Evolutionary conservation across 768 basidiomycete species (phyloP).

Genomic region (Kwoniella europaea): DNA sequence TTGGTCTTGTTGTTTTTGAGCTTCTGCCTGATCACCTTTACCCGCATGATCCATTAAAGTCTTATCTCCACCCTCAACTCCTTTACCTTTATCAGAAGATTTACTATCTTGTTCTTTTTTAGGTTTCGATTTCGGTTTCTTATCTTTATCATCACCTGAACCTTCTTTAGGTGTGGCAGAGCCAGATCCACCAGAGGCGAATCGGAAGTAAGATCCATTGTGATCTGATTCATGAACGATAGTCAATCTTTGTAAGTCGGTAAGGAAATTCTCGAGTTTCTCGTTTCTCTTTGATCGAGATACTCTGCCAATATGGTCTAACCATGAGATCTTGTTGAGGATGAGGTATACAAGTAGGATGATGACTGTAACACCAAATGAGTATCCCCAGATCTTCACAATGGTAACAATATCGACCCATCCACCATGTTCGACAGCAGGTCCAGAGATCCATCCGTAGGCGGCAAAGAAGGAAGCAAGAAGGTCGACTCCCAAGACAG

Average conservation of each 20-base stretch:
- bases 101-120: slow-evolving; percentile 6
- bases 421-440: slow-evolving; percentile 26
- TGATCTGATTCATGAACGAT: slow-evolving; percentile 59
- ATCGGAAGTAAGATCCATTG: slow-evolving; percentile 36
- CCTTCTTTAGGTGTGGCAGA: slow-evolving; percentile 24
- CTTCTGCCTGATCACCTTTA: slow-evolving; percentile 9
- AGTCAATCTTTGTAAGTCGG: slow-evolving; percentile 60
- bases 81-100: slow-evolving; percentile 9
- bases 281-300: slow-evolving; percentile 58
- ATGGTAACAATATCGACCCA: slow-evolving; percentile 61
- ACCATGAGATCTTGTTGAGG: slow-evolving; percentile 59
- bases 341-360: slow-evolving; percentile 59
- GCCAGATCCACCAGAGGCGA: slow-evolving; percentile 28
- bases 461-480: slow-evolving; percentile 60
- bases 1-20: slow-evolving; percentile 10
- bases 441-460: slow-evolving; percentile 62
- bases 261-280: slow-evolving; percentile 60
- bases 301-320: slow-evolving; percentile 60
- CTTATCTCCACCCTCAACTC: slow-evolving; percentile 25
- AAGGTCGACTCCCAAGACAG: slow-evolving; percentile 59
- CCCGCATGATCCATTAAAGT: slow-evolving; percentile 23
- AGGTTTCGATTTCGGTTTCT: slow-evolving; percentile 28
- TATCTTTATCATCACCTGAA: slow-evolving; percentile 23
- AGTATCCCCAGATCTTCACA: slow-evolving; percentile 60
- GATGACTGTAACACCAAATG: slow-evolving; percentile 60